These are phyloP conservation scores for Calonectria leucothoes DNA, from an alignment of 2,329 filamentous ascomycete genomes.

Conservation along the genomic window DNA sequence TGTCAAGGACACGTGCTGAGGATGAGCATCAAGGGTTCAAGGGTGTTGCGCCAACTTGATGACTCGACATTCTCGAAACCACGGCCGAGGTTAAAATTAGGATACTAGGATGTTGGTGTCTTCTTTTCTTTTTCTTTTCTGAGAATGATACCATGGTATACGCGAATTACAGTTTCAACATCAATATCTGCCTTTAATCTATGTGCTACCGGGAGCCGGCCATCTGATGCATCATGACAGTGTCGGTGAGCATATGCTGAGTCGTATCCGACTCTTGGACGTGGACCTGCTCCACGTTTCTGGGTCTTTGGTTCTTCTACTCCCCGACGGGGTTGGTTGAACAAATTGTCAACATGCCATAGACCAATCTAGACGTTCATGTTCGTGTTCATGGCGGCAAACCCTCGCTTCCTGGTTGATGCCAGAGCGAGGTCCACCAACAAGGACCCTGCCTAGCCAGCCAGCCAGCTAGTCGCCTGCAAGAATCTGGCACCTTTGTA, in stretches of 20 bases:
- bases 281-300: not conserved
- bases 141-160: conserved; percentile 7
- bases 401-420: not conserved
- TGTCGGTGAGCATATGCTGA: not conserved
- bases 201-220: not conserved
- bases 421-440: not conserved
- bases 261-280: not conserved
- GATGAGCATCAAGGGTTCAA: not conserved
- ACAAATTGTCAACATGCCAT: not conserved
- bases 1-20: not conserved
- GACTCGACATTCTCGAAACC: not conserved
- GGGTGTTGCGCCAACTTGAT: not conserved
- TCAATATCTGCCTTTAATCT: not conserved
- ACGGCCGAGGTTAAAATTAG: not conserved
- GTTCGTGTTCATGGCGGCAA: not conserved
- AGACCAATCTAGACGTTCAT: not conserved
- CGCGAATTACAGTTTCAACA: not conserved
- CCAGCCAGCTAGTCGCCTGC: no score
- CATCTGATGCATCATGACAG: not conserved
- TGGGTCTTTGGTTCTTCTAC: not conserved
- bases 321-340: not conserved
- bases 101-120: not conserved
- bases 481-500: not conserved
- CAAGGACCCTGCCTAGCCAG: not conserved
- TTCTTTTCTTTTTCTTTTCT: not conserved